phyloP scores from a whole-genome alignment of 352 stramenopile genomes.

The Pythium myriotylum region DNA sequence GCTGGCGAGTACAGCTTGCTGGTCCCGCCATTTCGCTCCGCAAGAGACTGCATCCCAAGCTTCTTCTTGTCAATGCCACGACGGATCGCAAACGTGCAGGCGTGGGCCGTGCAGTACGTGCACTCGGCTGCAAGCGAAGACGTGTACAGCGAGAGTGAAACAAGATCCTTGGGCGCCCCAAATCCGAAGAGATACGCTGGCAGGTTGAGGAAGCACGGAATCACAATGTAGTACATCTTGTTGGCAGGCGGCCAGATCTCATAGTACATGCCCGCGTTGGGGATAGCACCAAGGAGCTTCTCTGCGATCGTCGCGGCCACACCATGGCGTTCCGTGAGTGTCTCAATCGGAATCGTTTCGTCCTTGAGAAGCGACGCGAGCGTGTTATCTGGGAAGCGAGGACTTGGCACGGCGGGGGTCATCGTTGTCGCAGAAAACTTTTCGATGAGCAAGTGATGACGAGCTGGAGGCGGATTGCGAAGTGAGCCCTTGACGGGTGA shows the following conservation, averaged over 20 bases:
- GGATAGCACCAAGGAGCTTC: slow-evolving; percentile 17
- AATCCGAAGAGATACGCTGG: slow-evolving; percentile 25
- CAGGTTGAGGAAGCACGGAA: slow-evolving; percentile 24
- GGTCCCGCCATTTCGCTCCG: not conserved
- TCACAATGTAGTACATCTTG: slow-evolving; percentile 30
- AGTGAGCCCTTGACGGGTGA: too few relatives aligned
- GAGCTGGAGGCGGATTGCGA: too few relatives aligned
- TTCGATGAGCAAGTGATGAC: too few relatives aligned
- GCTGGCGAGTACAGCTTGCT: slow-evolving; percentile 11
- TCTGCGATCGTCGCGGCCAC: slow-evolving; percentile 21
- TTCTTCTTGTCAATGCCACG: slow-evolving; percentile 21
- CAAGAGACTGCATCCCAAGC: slow-evolving; percentile 12
- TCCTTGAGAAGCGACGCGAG: slow-evolving; percentile 26
- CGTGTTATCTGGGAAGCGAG: slow-evolving; percentile 16
- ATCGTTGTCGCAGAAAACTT: too few relatives aligned
- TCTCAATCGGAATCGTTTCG: slow-evolving; percentile 18
- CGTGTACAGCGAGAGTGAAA: slow-evolving; percentile 23
- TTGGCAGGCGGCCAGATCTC: slow-evolving; percentile 31
- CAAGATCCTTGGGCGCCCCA: slow-evolving; percentile 20
- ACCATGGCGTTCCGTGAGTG: slow-evolving; percentile 20
- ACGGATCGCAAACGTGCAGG: slow-evolving; percentile 25
- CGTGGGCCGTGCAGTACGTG: slow-evolving; percentile 25
- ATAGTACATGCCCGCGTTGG: slow-evolving; percentile 29
- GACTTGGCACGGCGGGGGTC: too few relatives aligned
- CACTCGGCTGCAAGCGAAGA: slow-evolving; percentile 22